phyloP scores from a whole-genome alignment of 129 eudicot species.

The Chrysanthemum seticuspe region DNA sequence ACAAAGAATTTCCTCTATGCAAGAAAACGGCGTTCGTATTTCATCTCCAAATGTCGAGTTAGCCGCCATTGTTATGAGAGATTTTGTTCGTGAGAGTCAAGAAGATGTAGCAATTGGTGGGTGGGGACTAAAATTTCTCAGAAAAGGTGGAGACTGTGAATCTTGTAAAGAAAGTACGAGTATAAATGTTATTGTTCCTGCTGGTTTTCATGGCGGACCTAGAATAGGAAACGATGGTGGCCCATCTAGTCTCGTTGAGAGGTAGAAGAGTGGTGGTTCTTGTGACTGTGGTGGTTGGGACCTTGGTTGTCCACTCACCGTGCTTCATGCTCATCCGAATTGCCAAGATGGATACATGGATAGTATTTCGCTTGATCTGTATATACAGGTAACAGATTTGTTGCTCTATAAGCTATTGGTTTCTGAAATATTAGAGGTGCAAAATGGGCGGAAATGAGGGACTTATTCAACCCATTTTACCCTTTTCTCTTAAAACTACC shows the following conservation, averaged over 20 bases:
- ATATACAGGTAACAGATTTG: slow-evolving; percentile 55
- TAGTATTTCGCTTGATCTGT: slow-evolving; percentile 48
- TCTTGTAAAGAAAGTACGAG: slow-evolving; percentile 35
- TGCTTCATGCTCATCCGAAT: slow-evolving; percentile 34
- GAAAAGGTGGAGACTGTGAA: slow-evolving; percentile 33
- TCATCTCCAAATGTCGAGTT: slow-evolving; percentile 53
- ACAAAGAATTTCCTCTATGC: slow-evolving; percentile 28
- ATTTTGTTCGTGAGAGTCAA: slow-evolving; percentile 26
- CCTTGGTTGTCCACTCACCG: slow-evolving; percentile 68
- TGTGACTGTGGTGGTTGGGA: slow-evolving; percentile 99
- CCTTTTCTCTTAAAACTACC: too few relatives aligned
- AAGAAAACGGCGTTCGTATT: slow-evolving; percentile 14
- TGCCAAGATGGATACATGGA: slow-evolving; percentile 32
- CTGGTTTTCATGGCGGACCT: slow-evolving; percentile 72
- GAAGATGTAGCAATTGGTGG: slow-evolving; percentile 52
- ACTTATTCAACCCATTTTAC: too few relatives aligned
- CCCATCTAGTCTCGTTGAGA: slow-evolving; percentile 59
- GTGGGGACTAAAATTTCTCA: slow-evolving; percentile 86
- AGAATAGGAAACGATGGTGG: slow-evolving; percentile 44
- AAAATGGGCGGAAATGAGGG: too few relatives aligned
- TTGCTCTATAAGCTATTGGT: too few relatives aligned
- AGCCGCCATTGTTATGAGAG: slow-evolving; percentile 65
- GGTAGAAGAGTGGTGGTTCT: slow-evolving; percentile 70
- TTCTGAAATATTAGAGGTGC: too few relatives aligned
- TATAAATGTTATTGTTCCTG: slow-evolving; percentile 57